Percentiles rank a stretch among this genome's conserved stretches.
These are phyloP conservation scores for Pugionium dolabratum DNA, from an alignment of 345 rosid genomes.

Conservation along the genomic window DNA sequence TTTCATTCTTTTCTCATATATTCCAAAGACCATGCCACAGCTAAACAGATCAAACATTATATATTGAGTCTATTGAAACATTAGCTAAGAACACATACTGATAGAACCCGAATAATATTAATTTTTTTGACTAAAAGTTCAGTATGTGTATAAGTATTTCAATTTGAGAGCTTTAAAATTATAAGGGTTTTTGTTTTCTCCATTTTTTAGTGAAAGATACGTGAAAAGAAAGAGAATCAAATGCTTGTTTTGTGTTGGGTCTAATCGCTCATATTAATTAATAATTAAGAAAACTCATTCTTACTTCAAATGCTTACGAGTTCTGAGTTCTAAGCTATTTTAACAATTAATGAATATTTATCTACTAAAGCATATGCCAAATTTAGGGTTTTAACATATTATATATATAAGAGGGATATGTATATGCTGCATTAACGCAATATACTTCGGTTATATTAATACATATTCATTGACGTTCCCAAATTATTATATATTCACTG, in stretches of 20 bases:
- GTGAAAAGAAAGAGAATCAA: slow-evolving; percentile 30
- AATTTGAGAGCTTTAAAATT: neutral
- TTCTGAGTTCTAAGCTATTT: slow-evolving; percentile 9
- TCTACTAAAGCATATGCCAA: slow-evolving; percentile 5
- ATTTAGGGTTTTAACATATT: neutral
- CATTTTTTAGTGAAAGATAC: slow-evolving; percentile 37
- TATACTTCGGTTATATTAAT: neutral
- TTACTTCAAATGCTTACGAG: slow-evolving; percentile 12
- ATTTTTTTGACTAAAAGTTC: neutral
- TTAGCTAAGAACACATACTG: slow-evolving; percentile 5
- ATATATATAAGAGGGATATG: neutral
- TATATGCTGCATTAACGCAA: slow-evolving; percentile 9
- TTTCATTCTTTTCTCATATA: slow-evolving; percentile 18
- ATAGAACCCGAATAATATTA: neutral
- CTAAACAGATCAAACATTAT: slow-evolving; percentile 14
- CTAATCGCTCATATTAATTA: slow-evolving; percentile 26
- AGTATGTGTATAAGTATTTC: slow-evolving; percentile 13
- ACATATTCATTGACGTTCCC: no score
- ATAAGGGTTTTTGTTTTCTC: slow-evolving; percentile 22
- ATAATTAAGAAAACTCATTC: slow-evolving; percentile 1
- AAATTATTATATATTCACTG: no score
- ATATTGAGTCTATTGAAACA: neutral
- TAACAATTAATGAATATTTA: slow-evolving; percentile 7
- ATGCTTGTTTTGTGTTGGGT: slow-evolving; percentile 38
- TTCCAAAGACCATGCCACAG: slow-evolving; percentile 7